Base-by-base conservation (phyloP, 768 basidiomycete species). In the Mycena polygramma region DNA sequence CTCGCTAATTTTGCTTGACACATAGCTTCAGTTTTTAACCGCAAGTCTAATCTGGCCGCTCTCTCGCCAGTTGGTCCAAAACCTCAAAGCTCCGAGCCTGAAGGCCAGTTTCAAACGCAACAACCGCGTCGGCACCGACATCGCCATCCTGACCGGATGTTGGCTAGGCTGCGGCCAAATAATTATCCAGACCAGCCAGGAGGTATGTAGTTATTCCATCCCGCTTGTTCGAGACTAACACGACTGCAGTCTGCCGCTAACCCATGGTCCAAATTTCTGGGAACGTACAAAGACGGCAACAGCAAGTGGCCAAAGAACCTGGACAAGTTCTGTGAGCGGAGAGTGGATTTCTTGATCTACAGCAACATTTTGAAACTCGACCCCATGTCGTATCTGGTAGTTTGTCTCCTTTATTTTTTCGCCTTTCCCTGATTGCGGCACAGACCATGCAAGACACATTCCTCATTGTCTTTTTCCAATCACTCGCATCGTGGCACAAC, bases 81-180 rank as follows among this genome's bases (percentile, higher is more conserved):
- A 58, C 49, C 58, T 64, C 63, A 49, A 30, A 49, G 57, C 75
- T 36, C 65, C 77, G 36, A 88, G 83, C 79, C 20, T 71, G 41
- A 62, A 53, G 78, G 84, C 80, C 79, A 84, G 80, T 79, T 89
- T 76, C 76, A 78, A 57, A 83, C 83, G 30, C 76, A 20, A 69
- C 66, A 19, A 72, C 63, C 62, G 66, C 57, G 13, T 73, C 73
- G 24, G 73, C 11, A 69, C 69, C 36, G 85, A 87, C 58, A 84
- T 89, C 35, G 88, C 89, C 73, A 76, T 79, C 35, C 88, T 93
- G 84, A 83, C 94, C 39, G 87, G 89, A 63, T 91, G 90, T 73
- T 96, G 94, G 93, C 83, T 92, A 9, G 88, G 90, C 7, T 94
- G 91, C 73, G 89, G 88, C 1, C 84, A 84, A 64, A 84, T 94